phyloP scores from a whole-genome alignment of 2,329 filamentous ascomycete genomes.

The Pezicula neosporulosa region DNA sequence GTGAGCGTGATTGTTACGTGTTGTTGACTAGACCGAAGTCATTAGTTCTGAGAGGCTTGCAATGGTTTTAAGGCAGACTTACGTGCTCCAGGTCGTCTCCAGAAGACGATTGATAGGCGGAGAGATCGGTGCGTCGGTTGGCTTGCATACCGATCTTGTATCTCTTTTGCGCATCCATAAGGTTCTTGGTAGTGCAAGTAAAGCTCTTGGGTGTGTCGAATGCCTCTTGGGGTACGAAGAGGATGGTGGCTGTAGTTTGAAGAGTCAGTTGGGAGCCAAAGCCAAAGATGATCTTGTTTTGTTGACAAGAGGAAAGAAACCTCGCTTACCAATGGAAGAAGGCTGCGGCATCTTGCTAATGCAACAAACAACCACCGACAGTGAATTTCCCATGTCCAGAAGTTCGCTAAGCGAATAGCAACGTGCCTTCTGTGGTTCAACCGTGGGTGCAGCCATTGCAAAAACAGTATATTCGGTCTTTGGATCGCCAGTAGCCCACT shows the following conservation, averaged over 20 bases:
- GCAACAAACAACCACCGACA: slow-evolving; percentile 17
- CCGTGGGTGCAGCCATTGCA: neutral
- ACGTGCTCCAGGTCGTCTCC: neutral
- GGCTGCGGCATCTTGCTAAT: slow-evolving; percentile 23
- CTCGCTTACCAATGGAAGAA: slow-evolving; percentile 21
- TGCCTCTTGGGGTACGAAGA: slow-evolving; percentile 21
- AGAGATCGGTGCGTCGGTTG: neutral
- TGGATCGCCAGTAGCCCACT: too few species aligned
- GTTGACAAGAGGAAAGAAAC: neutral
- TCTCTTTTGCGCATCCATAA: slow-evolving; percentile 6
- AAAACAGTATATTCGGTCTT: neutral
- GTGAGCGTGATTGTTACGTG: slow-evolving; percentile 8
- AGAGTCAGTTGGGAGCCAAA: neutral
- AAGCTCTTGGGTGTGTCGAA: slow-evolving; percentile 16
- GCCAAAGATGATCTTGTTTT: neutral
- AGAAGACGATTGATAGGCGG: slow-evolving; percentile 8
- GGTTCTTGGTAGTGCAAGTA: slow-evolving; percentile 16
- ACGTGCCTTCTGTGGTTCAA: slow-evolving; percentile 1
- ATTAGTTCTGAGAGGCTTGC: neutral
- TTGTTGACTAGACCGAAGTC: slow-evolving; percentile 4
- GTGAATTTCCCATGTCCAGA: slow-evolving; percentile 19
- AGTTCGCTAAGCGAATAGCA: slow-evolving; percentile 23
- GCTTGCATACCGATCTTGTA: too few species aligned
- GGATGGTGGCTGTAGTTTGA: slow-evolving; percentile 14
- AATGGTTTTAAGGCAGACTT: too few species aligned